phyloP scores from a whole-genome alignment of 2,329 filamentous ascomycete genomes.

The Metarhizium rileyi region DNA sequence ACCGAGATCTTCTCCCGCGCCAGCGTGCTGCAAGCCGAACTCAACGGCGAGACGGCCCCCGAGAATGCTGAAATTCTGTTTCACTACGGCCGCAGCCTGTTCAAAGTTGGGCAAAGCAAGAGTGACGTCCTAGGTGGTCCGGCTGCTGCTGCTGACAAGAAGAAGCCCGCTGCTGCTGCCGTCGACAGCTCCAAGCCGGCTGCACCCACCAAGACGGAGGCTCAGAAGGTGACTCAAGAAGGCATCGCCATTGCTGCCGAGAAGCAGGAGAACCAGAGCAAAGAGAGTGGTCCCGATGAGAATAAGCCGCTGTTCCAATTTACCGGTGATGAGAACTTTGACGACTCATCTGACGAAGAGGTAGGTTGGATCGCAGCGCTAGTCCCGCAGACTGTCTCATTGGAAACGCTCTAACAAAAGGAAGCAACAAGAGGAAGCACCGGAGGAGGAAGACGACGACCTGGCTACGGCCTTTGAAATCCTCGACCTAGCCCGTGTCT shows the following conservation, averaged over 20 bases:
- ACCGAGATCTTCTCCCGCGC: constrained; percentile 83
- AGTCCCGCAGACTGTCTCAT: constrained; percentile 11
- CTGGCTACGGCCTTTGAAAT: constrained; percentile 74
- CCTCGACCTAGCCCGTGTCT: constrained; percentile 66
- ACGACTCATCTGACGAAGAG: constrained; percentile 68
- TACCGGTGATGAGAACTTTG: constrained; percentile 87
- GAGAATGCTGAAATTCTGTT: constrained; percentile 92
- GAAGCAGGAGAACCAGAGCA: constrained; percentile 26
- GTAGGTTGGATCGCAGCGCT: constrained; percentile 25
- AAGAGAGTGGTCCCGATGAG: constrained; percentile 22
- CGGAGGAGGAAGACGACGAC: constrained; percentile 57
- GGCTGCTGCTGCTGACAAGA: constrained; percentile 51
- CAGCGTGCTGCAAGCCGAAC: constrained; percentile 77
- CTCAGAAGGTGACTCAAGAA: constrained; percentile 36
- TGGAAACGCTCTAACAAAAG: constrained; percentile 4
- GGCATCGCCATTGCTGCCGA: constrained; percentile 32
- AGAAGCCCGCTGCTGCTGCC: constrained; percentile 32
- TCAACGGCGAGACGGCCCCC: constrained; percentile 85
- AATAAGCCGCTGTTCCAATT: constrained; percentile 87
- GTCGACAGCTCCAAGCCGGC: constrained; percentile 25
- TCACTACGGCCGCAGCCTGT: constrained; percentile 85
- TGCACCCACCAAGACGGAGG: constrained; percentile 29
- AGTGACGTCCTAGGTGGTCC: constrained; percentile 88
- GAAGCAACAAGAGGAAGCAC: constrained; percentile 30
- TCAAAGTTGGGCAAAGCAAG: constrained; percentile 87